phyloP scores from a whole-genome alignment of 83 land plant genomes.

The Thuja plicata region DNA sequence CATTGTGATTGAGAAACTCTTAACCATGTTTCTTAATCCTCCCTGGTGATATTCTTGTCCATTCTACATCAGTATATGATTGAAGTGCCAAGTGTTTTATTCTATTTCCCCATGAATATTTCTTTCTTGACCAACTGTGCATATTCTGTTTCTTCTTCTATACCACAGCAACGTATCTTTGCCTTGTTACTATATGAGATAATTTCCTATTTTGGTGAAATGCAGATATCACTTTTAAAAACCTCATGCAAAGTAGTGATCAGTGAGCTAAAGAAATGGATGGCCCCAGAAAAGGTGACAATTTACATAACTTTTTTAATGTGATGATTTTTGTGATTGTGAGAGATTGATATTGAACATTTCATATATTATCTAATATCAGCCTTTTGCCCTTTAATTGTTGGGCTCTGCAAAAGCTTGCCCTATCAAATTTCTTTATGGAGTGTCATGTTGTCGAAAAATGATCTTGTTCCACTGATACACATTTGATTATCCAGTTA shows the following conservation, averaged over 20 bases:
- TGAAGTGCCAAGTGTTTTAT: not conserved
- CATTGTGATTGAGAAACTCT: not conserved
- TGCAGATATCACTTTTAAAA: constrained; percentile 50
- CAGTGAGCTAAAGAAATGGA: constrained; percentile 51
- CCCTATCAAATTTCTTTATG: not conserved
- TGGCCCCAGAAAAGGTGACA: constrained; percentile 57
- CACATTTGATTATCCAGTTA: not conserved
- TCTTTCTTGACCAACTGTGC: not conserved
- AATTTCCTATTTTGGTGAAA: not conserved
- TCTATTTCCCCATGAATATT: not conserved
- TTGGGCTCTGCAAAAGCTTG: not conserved
- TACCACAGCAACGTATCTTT: not conserved
- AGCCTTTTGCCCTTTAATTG: not conserved
- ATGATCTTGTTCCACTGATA: not conserved
- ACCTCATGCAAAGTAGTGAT: constrained; percentile 27
- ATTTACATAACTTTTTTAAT: not conserved
- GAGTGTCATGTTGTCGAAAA: not conserved
- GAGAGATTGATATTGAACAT: not conserved
- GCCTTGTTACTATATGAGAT: not conserved
- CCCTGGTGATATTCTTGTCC: not conserved
- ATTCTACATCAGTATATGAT: not conserved
- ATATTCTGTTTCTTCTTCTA: not conserved
- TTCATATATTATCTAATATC: not conserved
- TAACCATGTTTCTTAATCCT: no score
- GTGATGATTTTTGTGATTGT: not conserved